phyloP scores from a whole-genome alignment of 2,329 filamentous ascomycete species.

The Decorospora gaudefroyi region DNA sequence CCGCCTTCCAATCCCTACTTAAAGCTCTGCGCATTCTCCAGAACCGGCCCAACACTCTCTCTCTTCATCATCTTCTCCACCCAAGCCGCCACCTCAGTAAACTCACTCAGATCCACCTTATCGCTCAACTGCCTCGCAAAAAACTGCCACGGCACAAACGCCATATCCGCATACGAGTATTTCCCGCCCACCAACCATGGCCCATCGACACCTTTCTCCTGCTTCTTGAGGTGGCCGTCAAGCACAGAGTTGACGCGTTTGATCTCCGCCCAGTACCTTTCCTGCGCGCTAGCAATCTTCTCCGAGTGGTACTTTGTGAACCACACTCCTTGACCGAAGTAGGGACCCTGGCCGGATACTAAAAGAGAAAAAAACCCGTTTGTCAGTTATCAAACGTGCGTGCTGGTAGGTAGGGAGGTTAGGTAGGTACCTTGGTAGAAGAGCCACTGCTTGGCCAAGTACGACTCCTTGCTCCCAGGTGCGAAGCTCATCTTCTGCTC shows the following conservation, averaged over 20 bases:
- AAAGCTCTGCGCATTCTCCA: constrained; percentile 1
- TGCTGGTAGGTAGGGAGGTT: constrained; percentile 52
- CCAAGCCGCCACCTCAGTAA: constrained; percentile 24
- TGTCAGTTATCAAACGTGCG: constrained; percentile 32
- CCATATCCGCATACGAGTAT: constrained; percentile 35
- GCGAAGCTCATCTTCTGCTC: constrained; percentile 80
- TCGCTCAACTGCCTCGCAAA: constrained; percentile 6
- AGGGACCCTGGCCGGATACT: constrained; percentile 53
- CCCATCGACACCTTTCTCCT: constrained; percentile 27
- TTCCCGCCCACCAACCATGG: constrained; percentile 39
- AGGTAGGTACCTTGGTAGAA: constrained; percentile 58
- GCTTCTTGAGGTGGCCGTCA: constrained; percentile 47
- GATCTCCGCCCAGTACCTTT: constrained; percentile 56
- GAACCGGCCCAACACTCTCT: constrained; percentile 2
- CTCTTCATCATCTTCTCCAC: constrained; percentile 20
- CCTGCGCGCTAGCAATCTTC: constrained; percentile 52
- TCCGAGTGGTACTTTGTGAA: constrained; percentile 49
- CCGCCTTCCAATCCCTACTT: background rate
- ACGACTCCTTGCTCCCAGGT: constrained; percentile 71
- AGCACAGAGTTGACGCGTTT: constrained; percentile 54
- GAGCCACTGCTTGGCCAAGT: constrained; percentile 76
- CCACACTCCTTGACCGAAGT: constrained; percentile 49
- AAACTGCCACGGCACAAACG: constrained; percentile 34
- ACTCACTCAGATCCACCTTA: constrained; percentile 17
- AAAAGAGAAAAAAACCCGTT: background rate